Evolutionary conservation across 139 green algal species (phyloP), one percentile per base, ranked within the genome.

Genomic region (Tetradesmus lagerheimii): DNA sequence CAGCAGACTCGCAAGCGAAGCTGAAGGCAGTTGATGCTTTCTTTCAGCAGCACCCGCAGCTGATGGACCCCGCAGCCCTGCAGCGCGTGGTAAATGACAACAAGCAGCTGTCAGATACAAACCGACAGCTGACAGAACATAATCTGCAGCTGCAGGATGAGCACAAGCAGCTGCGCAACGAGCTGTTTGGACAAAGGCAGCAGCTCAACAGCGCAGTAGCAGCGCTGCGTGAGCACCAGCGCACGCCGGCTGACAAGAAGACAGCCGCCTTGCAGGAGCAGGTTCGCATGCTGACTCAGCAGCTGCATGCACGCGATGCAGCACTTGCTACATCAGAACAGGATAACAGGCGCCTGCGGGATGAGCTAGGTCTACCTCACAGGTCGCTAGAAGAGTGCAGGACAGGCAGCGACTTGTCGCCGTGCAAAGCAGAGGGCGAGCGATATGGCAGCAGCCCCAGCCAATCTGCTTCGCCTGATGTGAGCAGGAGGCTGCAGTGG

Each of bases 161-260:
- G 23, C 29, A 80, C 38, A 80, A 64, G 64, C 12, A 41, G 62
- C n/a, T 79, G 71, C 29, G 31, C 31, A 37, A 41, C 31, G 62
- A 88, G 16, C 1, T 80, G 64, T 80, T 37, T 41, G 37, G 38
- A 1, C 47, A 45, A 27, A 2, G 47, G 25, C 83, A 80, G 64
- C n/a, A 8, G 62, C 83, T 43, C 15, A 64, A 31, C 27, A 29
- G 12, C 29, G 38, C 83, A 20, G 11, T 88, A 31, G 20, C 53
- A 29, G 62, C 38, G 38, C 38, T 88, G 62, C 35, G 64, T 0
- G 27, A 62, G 64, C 37, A 80, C 37, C 75, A 25, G 16, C 12
- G 41, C 41, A 88, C 83, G 31, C 83, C 83, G 20, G 27, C 38
- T 35, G 83, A 88, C 27, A 88, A 80, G 64, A n/a, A 34, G 38